Evolutionary conservation across 2,329 filamentous ascomycete genomes (phyloP), one percentile per base, ranked within the genome.

Genomic region (Tolypocladium guangdongense): DNA sequence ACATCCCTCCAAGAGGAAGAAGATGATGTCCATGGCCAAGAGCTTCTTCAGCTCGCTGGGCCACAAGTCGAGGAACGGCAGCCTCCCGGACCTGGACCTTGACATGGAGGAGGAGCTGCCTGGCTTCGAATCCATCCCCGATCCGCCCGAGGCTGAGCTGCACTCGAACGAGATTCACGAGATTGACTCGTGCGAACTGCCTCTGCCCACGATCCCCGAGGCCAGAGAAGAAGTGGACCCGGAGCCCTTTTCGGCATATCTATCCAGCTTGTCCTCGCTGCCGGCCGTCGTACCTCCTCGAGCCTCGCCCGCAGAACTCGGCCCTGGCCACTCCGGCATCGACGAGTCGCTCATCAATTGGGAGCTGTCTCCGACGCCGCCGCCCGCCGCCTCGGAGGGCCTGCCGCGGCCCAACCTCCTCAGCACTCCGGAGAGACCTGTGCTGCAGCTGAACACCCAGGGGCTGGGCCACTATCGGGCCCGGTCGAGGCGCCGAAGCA

Each of bases 21-120:
- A 73, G 60, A 76, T 80, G 56, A 63, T 81, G 57, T 72, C 71
- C 52, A 72, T 76, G 68, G 78, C 78, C 47, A 80, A 75, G 63
- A 74, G 65, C 59, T 77, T 81, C 64, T 80, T 81, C 61, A 73
- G 74, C 24, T 74, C 72, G 12, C 66, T 81, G 33, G 78, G 78
- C 10, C 72, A 77, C 60, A 77, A 72, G 59, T 67, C 71, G 41
- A 76, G 70, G 57, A 63, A 59, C 30, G 62, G 63, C n/a, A 55
- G 60, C 24, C 50, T 60, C n/a, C 50, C 55, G 30, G 58, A 60
- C 24, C 51, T 65, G 22, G 60, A 63, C 38, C 50, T 64, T 52
- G 65, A 68, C 39, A 56, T 66, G 36, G 62, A 66, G 30, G 69
- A 73, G 35, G 68, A 67, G n/a, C 73, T 75, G 18, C 73, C 74